phyloP scores from a whole-genome alignment of 495 filamentous ascomycete species.

The Margaritispora aquatica region DNA sequence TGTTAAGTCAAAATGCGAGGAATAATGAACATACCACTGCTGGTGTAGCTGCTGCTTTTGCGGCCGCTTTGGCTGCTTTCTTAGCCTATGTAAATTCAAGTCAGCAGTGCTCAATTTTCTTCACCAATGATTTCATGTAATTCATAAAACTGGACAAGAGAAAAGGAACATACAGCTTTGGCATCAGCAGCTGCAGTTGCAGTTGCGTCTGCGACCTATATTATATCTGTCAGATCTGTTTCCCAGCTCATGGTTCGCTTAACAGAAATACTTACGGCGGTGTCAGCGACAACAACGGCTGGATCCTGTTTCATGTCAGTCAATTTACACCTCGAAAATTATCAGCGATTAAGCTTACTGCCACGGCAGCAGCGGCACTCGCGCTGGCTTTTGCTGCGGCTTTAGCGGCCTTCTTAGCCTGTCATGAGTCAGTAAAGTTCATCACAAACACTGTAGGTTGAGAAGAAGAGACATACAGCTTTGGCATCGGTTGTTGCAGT shows the following conservation, averaged over 20 bases:
- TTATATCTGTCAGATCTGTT: background rate
- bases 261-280: too few relatives aligned
- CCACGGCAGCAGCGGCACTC: too few relatives aligned
- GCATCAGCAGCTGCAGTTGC: background rate
- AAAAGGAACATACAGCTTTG: background rate
- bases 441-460: too few relatives aligned
- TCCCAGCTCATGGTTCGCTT: too few relatives aligned
- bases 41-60: background rate
- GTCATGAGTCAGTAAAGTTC: background rate
- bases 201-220: background rate
- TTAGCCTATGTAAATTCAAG: background rate
- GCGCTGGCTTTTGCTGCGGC: background rate
- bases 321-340: too few relatives aligned
- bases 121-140: background rate
- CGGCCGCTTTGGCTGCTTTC: slow-evolving; percentile 4
- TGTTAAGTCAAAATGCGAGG: too few relatives aligned
- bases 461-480: background rate
- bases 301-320: too few relatives aligned
- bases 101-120: background rate
- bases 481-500: slow-evolving; percentile 2
- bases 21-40: slow-evolving; percentile 9
- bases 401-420: background rate
- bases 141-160: background rate
- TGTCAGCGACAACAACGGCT: too few relatives aligned
- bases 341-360: too few relatives aligned